phyloP scores from a whole-genome alignment of 495 filamentous ascomycete genomes.

The Daldinia grandis region DNA sequence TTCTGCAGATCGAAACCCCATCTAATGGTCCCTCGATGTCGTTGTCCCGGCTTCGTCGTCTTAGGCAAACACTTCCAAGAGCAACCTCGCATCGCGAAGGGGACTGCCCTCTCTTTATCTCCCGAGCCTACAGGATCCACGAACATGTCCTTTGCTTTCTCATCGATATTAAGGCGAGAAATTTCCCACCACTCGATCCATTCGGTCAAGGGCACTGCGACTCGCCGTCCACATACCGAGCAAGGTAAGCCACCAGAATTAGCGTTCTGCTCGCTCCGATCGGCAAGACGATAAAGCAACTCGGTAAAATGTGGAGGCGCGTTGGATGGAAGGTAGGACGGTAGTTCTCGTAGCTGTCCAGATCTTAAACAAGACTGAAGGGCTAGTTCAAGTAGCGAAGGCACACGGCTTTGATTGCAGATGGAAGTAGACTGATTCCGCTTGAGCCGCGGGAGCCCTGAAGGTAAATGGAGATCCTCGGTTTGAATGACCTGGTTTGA shows the following conservation, averaged over 20 bases:
- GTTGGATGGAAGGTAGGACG: constrained; percentile 56
- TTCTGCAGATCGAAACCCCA: neutral
- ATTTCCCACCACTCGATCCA: constrained; percentile 79
- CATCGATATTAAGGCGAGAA: neutral
- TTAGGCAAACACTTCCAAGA: constrained; percentile 69
- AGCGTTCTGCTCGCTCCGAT: constrained; percentile 51
- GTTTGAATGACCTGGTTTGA: constrained; percentile 22
- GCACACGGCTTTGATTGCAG: constrained; percentile 40
- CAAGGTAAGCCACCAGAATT: constrained; percentile 63
- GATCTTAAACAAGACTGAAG: constrained; percentile 53
- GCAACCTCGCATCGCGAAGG: constrained; percentile 71
- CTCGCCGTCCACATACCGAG: constrained; percentile 66
- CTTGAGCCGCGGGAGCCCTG: constrained; percentile 11
- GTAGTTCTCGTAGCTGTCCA: constrained; percentile 46
- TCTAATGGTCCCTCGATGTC: constrained; percentile 21
- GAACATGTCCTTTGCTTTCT: neutral
- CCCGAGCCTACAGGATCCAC: constrained; percentile 28
- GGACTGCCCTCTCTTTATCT: constrained; percentile 54
- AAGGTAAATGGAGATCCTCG: constrained; percentile 29
- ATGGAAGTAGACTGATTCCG: neutral
- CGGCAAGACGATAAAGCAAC: constrained; percentile 52
- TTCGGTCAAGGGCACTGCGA: constrained; percentile 66
- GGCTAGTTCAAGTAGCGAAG: constrained; percentile 67
- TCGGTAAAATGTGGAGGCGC: constrained; percentile 53
- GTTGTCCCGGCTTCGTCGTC: constrained; percentile 21